These are phyloP conservation scores for Lactarius sanguifluus DNA, from an alignment of 768 basidiomycete genomes.

Conservation along the genomic window DNA sequence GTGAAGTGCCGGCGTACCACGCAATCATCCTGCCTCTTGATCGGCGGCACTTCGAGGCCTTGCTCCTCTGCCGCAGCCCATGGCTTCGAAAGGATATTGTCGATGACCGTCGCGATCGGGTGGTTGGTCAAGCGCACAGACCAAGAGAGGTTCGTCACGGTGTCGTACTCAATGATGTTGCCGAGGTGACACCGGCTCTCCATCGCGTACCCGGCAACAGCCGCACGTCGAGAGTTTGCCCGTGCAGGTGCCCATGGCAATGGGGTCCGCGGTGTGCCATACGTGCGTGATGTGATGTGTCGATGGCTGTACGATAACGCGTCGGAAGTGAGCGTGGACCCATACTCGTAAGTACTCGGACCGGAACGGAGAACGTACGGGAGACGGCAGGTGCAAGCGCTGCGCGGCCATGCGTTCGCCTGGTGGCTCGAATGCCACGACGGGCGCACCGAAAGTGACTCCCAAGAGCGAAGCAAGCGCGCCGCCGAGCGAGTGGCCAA, in stretches of 20 bases:
- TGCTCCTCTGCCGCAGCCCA: conserved; percentile 64
- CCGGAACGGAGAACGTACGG: conserved; percentile 49
- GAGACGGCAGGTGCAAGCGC: conserved; percentile 83
- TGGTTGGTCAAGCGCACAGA: conserved; percentile 79
- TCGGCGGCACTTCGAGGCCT: conserved; percentile 62
- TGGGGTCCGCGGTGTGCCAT: conserved; percentile 93
- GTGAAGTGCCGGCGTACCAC: conserved; percentile 43
- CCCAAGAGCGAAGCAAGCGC: conserved; percentile 81
- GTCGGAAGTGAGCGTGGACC: background rate
- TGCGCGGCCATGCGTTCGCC: conserved; percentile 59
- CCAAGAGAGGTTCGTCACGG: conserved; percentile 86
- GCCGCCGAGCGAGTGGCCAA: conserved; percentile 85
- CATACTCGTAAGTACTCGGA: background rate
- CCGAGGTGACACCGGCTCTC: conserved; percentile 86
- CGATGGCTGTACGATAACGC: conserved; percentile 49
- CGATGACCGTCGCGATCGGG: conserved; percentile 75
- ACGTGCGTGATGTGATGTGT: conserved; percentile 80
- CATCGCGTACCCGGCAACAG: conserved; percentile 81
- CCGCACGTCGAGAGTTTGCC: conserved; percentile 77
- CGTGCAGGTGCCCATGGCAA: conserved; percentile 81
- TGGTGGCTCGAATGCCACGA: conserved; percentile 88
- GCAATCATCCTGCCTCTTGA: conserved; percentile 59
- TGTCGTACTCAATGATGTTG: conserved; percentile 87
- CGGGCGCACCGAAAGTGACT: conserved; percentile 88
- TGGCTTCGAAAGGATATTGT: conserved; percentile 63